Evolutionary conservation across 129 eudicot species (phyloP).

Genomic region (Flaveria robusta): DNA sequence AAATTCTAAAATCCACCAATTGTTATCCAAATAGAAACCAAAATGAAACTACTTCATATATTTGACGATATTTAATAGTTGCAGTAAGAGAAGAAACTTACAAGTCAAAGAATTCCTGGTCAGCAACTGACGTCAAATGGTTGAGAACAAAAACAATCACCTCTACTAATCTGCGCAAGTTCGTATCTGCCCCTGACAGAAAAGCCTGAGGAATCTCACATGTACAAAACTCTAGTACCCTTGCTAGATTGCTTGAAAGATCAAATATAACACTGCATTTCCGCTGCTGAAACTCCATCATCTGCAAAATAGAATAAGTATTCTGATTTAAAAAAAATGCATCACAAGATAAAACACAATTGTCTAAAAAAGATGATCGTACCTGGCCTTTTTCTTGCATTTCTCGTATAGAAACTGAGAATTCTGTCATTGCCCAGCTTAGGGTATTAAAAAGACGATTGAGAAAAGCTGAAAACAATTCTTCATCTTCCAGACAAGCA

Average conservation of each 20-base stretch:
- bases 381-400: slow-evolving; percentile 92
- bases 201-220: slow-evolving; percentile 87
- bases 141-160: slow-evolving; percentile 78
- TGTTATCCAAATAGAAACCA: slow-evolving; percentile 8
- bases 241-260: slow-evolving; percentile 91
- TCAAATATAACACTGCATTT: slow-evolving; percentile 91
- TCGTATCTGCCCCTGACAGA: slow-evolving; percentile 80
- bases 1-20: background rate
- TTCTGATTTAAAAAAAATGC: background rate
- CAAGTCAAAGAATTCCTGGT: slow-evolving; percentile 85
- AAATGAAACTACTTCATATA: background rate
- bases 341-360: slow-evolving; percentile 9
- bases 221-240: slow-evolving; percentile 89
- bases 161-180: slow-evolving; percentile 84
- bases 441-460: slow-evolving; percentile 87
- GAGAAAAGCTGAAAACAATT: slow-evolving; percentile 76
- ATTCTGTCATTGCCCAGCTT: slow-evolving; percentile 99
- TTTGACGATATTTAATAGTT: background rate
- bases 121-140: slow-evolving; percentile 72
- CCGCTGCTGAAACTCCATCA: slow-evolving; percentile 77
- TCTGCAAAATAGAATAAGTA: slow-evolving; percentile 41
- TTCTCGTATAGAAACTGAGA: slow-evolving; percentile 88
- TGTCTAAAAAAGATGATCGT: slow-evolving; percentile 13
- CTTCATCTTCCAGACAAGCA: slow-evolving; percentile 74
- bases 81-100: slow-evolving; percentile 37